Conservation (phyloP, 495 filamentous ascomycete genomes). For the Xylaria cubensis region DNA sequence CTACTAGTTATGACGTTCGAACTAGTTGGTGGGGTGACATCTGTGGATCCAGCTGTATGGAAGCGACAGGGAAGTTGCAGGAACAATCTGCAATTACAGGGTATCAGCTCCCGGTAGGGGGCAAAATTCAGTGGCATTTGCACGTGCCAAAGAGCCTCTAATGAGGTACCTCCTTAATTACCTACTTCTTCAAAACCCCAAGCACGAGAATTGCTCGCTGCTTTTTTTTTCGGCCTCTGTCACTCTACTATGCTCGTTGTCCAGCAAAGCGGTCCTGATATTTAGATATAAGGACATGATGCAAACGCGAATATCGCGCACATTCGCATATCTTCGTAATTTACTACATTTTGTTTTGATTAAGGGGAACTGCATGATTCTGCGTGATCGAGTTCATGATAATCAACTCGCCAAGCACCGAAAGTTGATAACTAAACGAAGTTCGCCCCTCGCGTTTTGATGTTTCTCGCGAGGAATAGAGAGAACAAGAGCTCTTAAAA, state of each 20-base stretch:
- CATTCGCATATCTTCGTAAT: too few species aligned
- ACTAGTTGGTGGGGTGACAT: not conserved
- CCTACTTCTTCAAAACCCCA: not conserved
- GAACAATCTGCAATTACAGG: not conserved
- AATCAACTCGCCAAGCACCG: slow-evolving; percentile 1
- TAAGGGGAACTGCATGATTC: not conserved
- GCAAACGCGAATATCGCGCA: not conserved
- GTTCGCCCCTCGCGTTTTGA: slow-evolving; percentile 21
- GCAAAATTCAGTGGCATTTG: not conserved
- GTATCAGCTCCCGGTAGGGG: not conserved
- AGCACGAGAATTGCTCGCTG: not conserved
- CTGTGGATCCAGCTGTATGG: not conserved
- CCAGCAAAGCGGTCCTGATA: not conserved
- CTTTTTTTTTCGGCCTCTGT: too few species aligned
- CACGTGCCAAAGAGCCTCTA: slow-evolving; percentile 6
- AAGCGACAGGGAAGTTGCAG: not conserved
- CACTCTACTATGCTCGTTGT: not conserved
- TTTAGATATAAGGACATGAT: not conserved
- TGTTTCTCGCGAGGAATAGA: slow-evolving; percentile 18
- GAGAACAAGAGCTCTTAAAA: not conserved
- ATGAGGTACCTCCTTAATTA: not conserved
- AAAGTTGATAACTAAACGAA: not conserved
- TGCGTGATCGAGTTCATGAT: not conserved
- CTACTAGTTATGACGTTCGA: not conserved
- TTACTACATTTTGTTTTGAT: not conserved